Percentiles rank a stretch among this genome's conserved stretches.
Conservation (phyloP, 2,329 filamentous ascomycete genomes). For the Epichloe aotearoae region DNA sequence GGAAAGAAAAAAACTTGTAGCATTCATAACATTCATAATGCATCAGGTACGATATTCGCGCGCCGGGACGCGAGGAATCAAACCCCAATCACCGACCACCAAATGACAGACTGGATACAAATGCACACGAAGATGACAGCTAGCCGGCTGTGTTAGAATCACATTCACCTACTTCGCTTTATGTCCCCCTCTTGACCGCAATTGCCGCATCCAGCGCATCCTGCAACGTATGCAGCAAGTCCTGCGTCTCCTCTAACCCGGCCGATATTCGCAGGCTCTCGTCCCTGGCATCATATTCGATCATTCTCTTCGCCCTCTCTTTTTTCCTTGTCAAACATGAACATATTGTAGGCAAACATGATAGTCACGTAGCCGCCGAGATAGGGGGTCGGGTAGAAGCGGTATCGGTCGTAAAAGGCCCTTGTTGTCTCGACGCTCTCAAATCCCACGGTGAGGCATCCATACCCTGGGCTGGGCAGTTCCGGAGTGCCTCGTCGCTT, state of each 20-base stretch:
- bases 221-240: slow-evolving; percentile 24
- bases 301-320: slow-evolving; percentile 24
- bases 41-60: too few relatives aligned
- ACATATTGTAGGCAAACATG: slow-evolving; percentile 32
- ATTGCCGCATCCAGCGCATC: slow-evolving; percentile 8
- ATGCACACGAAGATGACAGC: too few relatives aligned
- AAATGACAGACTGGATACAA: too few relatives aligned
- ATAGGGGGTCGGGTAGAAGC: slow-evolving; percentile 38
- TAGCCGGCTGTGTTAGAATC: too few relatives aligned
- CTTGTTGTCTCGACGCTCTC: slow-evolving; percentile 22
- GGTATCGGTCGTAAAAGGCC: slow-evolving; percentile 36
- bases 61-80: too few relatives aligned
- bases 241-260: slow-evolving; percentile 30
- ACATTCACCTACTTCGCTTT: background rate
- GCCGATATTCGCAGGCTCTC: slow-evolving; percentile 33
- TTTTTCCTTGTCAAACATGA: slow-evolving; percentile 27
- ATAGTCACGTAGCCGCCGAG: slow-evolving; percentile 40
- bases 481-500: slow-evolving; percentile 26
- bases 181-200: slow-evolving; percentile 5
- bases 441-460: slow-evolving; percentile 41
- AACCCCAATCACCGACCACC: too few relatives aligned
- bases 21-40: too few relatives aligned
- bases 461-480: slow-evolving; percentile 37
- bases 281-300: slow-evolving; percentile 23
- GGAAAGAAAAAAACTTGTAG: too few relatives aligned